Percentiles rank a stretch among this genome's conserved stretches.
Evolutionary conservation across 331 rosid species (phyloP).

Genomic region (Acacia concinna): DNA sequence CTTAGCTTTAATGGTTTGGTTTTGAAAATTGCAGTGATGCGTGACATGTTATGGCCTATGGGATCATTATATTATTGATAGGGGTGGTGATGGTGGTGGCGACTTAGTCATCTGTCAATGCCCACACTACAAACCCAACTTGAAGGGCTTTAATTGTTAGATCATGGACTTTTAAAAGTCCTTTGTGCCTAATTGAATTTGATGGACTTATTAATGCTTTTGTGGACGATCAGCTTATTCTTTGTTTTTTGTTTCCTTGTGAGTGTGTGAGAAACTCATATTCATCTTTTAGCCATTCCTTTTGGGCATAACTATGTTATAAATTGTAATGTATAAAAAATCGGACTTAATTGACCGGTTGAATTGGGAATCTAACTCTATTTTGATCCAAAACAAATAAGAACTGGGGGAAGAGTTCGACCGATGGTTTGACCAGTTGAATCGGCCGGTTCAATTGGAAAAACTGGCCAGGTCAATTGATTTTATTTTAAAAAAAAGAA

Average conservation of each 20-base stretch:
- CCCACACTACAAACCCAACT: constrained; percentile 37
- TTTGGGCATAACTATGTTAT: constrained; percentile 34
- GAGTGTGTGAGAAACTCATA: neutral
- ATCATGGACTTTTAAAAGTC: constrained; percentile 39
- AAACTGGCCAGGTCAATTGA: no score
- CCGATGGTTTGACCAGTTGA: no score
- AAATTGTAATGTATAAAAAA: no score
- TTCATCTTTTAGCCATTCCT: constrained; percentile 28
- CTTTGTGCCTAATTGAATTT: constrained; percentile 36
- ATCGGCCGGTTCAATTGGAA: no score
- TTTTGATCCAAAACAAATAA: no score
- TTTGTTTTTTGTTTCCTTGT: no score
- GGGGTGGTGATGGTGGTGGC: constrained; percentile 1
- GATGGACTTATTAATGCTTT: constrained; percentile 35
- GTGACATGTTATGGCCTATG: neutral
- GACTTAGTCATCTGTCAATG: constrained; percentile 33
- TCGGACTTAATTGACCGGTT: no score
- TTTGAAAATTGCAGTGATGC: constrained; percentile 18
- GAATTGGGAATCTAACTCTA: no score
- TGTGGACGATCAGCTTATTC: neutral
- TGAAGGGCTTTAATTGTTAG: constrained; percentile 16
- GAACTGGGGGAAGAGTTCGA: no score
- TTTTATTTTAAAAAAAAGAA: no score
- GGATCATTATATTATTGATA: neutral
- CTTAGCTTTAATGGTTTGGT: constrained; percentile 18